Evolutionary conservation across 139 green algal species (phyloP), one percentile per base, ranked within the genome.

Genomic region (Coccomyxa sp.): DNA sequence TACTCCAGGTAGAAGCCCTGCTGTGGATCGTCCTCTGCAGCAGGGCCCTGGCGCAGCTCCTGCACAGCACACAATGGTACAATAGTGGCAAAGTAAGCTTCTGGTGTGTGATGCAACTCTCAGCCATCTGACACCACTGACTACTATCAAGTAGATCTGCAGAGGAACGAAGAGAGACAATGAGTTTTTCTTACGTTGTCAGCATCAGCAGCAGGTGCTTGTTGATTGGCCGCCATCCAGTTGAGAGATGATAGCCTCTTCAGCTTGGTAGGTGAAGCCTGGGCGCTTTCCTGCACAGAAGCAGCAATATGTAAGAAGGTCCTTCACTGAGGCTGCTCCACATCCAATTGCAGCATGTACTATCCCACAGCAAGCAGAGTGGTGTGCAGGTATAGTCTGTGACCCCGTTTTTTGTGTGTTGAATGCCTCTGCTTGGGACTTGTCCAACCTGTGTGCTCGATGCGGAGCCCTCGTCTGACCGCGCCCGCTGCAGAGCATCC

Each of bases 1-100:
- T 85, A 85, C 55, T 82, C 72, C 71, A 85, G 58, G 1, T 55
- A 64, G 72, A 85, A 85, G 58, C 77, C 73, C 24, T 68, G 33
- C 4, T 75, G n/a, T n/a, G n/a, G 38, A n/a, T 72, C 78, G 7
- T 71, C 64, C 64, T 37, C 24, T 29, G 18, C 64, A 71, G 33
- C 64, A 31, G 27, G 24, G n/a, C n/a, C 64, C 64, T 37, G 2
- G 64, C n/a, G 24, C 7, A 71, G n/a, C 2, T 64, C 50, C 50
- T 64, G 50, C 50, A 64, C 27, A 3, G 18, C 22, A 64, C 18
- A 64, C 50, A 6, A 64, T n/a, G n/a, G n/a, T n/a, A 64, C 50
- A 18, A 64, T 22, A 64, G 18, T 64, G 50, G 22, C 18, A 7
- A 18, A 6, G 50, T 64, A 31, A 14, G 44, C 10, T 14, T 58